Percentiles rank a stretch among this genome's conserved stretches.
phyloP scores from a whole-genome alignment of 23 red algal species.

The Gracilaria caudata region DNA sequence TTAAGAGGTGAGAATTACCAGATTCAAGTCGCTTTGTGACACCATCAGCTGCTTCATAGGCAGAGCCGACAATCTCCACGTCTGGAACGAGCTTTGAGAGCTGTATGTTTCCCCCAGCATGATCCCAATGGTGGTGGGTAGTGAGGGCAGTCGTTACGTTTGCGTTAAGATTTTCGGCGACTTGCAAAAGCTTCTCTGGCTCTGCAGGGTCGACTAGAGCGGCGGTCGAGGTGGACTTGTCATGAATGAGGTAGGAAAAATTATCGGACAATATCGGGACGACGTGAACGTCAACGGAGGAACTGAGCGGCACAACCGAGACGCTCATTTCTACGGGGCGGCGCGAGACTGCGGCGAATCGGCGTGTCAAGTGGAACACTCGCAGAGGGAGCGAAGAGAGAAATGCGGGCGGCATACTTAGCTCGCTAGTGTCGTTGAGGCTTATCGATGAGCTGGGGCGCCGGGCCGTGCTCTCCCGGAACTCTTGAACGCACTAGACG shows the following conservation, averaged over 20 bases:
- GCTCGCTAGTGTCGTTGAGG: too few relatives aligned
- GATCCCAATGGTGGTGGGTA: conserved; percentile 98
- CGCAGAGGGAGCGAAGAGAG: background rate
- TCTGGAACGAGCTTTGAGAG: conserved; percentile 70
- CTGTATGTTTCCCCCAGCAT: conserved; percentile 90
- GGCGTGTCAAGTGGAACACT: background rate
- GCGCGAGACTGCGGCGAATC: background rate
- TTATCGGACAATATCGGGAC: conserved; percentile 80
- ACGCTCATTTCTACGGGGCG: background rate
- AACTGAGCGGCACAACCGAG: conserved; percentile 24
- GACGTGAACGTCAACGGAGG: conserved; percentile 63
- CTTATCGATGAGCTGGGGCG: too few relatives aligned
- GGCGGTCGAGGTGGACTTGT: conserved; percentile 61
- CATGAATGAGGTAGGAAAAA: conserved; percentile 88
- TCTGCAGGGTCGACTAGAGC: conserved; percentile 91
- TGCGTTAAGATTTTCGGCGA: conserved; percentile 35
- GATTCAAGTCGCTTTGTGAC: conserved; percentile 59
- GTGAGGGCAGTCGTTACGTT: conserved; percentile 70
- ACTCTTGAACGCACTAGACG: too few relatives aligned
- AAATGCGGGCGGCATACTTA: background rate
- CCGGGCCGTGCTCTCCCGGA: too few relatives aligned
- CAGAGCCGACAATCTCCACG: conserved; percentile 80
- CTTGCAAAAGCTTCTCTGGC: conserved; percentile 62
- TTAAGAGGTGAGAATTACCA: conserved; percentile 57
- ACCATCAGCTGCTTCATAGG: conserved; percentile 70